A percentile compares a stretch with the other conserved stretches of the same genome.
Evolutionary conservation across 768 basidiomycete species (phyloP).

Genomic region (Suillus luteus): DNA sequence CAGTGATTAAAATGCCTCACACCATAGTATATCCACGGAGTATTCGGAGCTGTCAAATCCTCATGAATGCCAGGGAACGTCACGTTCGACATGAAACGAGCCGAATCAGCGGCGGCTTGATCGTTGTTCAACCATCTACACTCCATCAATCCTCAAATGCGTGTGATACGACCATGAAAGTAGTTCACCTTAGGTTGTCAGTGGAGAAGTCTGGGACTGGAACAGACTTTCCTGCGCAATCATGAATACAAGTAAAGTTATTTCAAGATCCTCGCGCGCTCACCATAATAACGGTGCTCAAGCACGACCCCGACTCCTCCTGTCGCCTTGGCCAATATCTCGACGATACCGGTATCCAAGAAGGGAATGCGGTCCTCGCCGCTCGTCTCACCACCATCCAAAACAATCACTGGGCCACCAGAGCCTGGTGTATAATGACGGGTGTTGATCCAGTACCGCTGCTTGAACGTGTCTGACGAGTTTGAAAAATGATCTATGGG

Average conservation of each 20-base stretch:
- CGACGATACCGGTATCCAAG: conserved; percentile 78
- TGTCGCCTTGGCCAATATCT: conserved; percentile 82
- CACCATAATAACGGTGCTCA: conserved; percentile 90
- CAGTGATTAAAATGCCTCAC: conserved; percentile 42
- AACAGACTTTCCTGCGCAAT: conserved; percentile 61
- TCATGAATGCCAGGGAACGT: conserved; percentile 71
- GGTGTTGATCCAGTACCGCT: conserved; percentile 92
- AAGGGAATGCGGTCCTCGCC: conserved; percentile 63
- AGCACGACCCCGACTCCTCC: conserved; percentile 89
- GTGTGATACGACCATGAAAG: not conserved
- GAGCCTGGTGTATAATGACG: conserved; percentile 72
- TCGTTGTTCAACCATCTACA: conserved; percentile 84
- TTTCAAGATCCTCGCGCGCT: conserved; percentile 21
- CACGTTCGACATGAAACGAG: conserved; percentile 85
- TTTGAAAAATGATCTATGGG: conserved; percentile 81
- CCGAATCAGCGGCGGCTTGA: conserved; percentile 89
- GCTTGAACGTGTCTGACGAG: conserved; percentile 65
- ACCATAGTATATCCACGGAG: conserved; percentile 94
- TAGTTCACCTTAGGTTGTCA: conserved; percentile 68
- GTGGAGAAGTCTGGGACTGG: conserved; percentile 80
- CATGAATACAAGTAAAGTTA: not conserved
- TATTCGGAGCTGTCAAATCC: conserved; percentile 67
- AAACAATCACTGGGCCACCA: conserved; percentile 82
- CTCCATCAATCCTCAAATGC: conserved; percentile 2
- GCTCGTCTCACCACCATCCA: conserved; percentile 93